Evolutionary conservation across 2,329 filamentous ascomycete genomes (phyloP).

Genomic region (Dactylonectria estremocensis): DNA sequence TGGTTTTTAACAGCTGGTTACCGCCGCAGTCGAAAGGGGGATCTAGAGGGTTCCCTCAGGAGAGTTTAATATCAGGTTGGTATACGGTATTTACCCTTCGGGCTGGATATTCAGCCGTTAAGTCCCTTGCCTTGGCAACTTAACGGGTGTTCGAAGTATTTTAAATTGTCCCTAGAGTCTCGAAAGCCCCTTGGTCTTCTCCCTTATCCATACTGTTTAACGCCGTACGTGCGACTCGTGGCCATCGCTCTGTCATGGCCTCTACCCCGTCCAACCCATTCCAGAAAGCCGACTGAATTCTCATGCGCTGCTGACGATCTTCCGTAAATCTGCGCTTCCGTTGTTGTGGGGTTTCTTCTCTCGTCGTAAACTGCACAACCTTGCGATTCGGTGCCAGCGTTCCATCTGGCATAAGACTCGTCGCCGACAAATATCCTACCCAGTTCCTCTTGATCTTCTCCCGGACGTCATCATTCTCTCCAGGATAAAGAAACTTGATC

Average conservation of each 20-base stretch:
- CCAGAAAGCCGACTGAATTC: slow-evolving; percentile 12
- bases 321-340: slow-evolving; percentile 1
- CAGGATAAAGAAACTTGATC: slow-evolving; percentile 3
- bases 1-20: too few relatives aligned
- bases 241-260: slow-evolving; percentile 17
- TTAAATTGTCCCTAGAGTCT: too few relatives aligned
- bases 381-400: slow-evolving; percentile 18
- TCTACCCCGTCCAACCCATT: slow-evolving; percentile 14
- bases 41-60: too few relatives aligned
- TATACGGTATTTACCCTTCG: too few relatives aligned
- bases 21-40: too few relatives aligned
- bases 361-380: slow-evolving; percentile 10
- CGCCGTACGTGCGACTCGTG: not conserved
- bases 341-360: too few relatives aligned
- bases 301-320: slow-evolving; percentile 5
- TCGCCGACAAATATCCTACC: slow-evolving; percentile 19
- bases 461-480: slow-evolving; percentile 12
- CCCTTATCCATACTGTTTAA: slow-evolving; percentile 17
- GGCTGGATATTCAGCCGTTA: too few relatives aligned
- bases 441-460: slow-evolving; percentile 13
- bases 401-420: slow-evolving; percentile 10
- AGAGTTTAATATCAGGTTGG: too few relatives aligned
- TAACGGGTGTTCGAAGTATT: too few relatives aligned
- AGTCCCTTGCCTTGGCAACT: too few relatives aligned
- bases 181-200: not conserved